Conservation (phyloP, 192 early-diverging fungal genomes). For the Coemansia sp. region DNA sequence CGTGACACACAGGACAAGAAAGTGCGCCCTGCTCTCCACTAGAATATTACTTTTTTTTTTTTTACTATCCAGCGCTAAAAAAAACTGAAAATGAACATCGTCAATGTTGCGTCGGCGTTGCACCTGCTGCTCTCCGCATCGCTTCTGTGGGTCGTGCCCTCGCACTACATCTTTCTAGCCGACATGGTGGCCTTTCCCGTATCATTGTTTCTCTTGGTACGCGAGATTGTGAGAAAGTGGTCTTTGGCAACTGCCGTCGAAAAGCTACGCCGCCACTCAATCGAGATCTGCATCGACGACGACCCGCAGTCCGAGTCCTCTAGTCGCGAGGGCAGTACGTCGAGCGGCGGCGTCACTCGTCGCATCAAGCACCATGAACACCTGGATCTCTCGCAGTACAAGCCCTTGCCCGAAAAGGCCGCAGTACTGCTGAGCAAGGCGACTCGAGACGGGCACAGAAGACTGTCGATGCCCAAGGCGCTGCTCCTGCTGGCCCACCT, state of each 20-base stretch:
- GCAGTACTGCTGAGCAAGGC: neutral
- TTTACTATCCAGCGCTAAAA: too few species aligned
- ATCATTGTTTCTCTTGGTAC: conserved; percentile 32
- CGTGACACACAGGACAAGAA: too few species aligned
- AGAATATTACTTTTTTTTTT: too few species aligned
- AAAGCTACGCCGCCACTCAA: neutral
- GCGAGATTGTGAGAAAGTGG: conserved; percentile 31
- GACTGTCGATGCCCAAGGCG: conserved; percentile 13
- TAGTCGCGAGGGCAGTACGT: conserved; percentile 5
- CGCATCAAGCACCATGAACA: conserved; percentile 3
- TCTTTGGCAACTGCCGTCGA: conserved; percentile 3
- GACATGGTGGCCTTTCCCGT: conserved; percentile 52
- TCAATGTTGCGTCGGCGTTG: conserved; percentile 24
- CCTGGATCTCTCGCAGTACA: conserved; percentile 6
- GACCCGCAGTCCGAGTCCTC: conserved; percentile 4
- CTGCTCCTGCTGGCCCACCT: conserved; percentile 33
- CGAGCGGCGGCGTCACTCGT: neutral
- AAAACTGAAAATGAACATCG: conserved; percentile 13
- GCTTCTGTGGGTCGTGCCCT: conserved; percentile 47
- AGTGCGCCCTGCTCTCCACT: too few species aligned
- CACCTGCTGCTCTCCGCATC: conserved; percentile 40
- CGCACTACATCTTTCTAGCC: conserved; percentile 28
- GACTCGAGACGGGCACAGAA: neutral
- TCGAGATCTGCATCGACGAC: conserved; percentile 4
- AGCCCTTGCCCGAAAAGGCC: neutral